These are phyloP conservation scores for Parasarocladium wereldwijsianum DNA, from an alignment of 2,329 filamentous ascomycete genomes.

Conservation along the genomic window DNA sequence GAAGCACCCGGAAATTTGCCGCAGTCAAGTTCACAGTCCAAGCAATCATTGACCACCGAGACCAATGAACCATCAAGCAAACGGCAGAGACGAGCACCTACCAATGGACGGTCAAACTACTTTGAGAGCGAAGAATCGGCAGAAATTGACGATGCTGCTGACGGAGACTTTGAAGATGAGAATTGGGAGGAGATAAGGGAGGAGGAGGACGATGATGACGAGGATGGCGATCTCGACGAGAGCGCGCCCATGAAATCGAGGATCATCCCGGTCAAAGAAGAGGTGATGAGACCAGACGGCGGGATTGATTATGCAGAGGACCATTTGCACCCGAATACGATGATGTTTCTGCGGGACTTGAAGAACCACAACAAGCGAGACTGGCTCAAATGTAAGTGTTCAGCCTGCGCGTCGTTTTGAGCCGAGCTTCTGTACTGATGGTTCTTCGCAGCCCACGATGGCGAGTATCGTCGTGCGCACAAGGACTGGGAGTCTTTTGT, in stretches of 20 bases:
- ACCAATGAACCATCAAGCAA: no score
- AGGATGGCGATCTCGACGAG: constrained; percentile 22
- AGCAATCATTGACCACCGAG: no score
- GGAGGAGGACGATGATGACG: constrained; percentile 15
- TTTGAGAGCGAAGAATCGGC: no score
- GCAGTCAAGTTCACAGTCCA: no score
- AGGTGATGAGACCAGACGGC: constrained; percentile 18
- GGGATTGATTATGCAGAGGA: constrained; percentile 32
- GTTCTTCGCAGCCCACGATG: constrained; percentile 50
- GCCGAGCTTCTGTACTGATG: background rate
- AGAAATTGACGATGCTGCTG: no score
- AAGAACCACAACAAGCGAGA: constrained; percentile 42
- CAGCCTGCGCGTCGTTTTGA: no score
- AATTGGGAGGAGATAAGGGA: constrained; percentile 13
- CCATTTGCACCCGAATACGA: constrained; percentile 40
- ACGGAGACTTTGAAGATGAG: constrained; percentile 9
- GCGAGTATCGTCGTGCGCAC: constrained; percentile 62
- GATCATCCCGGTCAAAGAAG: constrained; percentile 20
- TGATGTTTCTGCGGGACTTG: constrained; percentile 42
- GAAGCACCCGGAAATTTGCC: no score
- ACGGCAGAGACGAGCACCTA: no score
- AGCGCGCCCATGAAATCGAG: constrained; percentile 18
- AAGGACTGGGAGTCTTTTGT: constrained; percentile 75
- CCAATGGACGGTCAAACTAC: no score
- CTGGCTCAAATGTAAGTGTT: constrained; percentile 40